Evolutionary conservation across 2,329 filamentous ascomycete species (phyloP).

Genomic region (Neospermospora avenae): DNA sequence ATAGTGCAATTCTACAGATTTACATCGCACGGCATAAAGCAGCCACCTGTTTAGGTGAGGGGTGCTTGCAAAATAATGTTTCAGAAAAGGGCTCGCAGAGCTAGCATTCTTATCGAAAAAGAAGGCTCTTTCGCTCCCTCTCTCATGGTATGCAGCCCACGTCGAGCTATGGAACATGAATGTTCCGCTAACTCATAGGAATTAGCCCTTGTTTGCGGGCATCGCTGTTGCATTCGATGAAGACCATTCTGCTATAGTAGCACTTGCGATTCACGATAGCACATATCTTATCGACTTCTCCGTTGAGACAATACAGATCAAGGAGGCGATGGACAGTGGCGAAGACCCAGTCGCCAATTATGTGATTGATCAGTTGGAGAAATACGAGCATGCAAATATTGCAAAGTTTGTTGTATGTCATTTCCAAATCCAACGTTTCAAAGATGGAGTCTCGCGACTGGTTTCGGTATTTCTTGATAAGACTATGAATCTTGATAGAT

Average conservation of each 20-base stretch:
- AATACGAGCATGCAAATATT: constrained; percentile 62
- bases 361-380: constrained; percentile 52
- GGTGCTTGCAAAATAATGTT: too few species aligned
- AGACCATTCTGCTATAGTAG: constrained; percentile 52
- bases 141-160: constrained; percentile 17
- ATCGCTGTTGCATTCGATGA: constrained; percentile 52
- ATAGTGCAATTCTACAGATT: too few species aligned
- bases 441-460: too few species aligned
- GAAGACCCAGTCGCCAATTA: constrained; percentile 55
- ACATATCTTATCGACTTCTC: constrained; percentile 73
- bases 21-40: too few species aligned
- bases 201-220: constrained; percentile 57
- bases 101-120: constrained; percentile 18
- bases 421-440: too few species aligned
- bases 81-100: constrained; percentile 5
- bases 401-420: constrained; percentile 75
- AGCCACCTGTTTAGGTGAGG: too few species aligned
- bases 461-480: too few species aligned
- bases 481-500: too few species aligned
- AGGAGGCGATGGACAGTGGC: constrained; percentile 38
- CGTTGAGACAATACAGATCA: constrained; percentile 53
- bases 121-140: constrained; percentile 25
- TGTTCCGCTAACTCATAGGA: not conserved
- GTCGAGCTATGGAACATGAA: not conserved
- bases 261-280: constrained; percentile 69